Evolutionary conservation across 495 filamentous ascomycete genomes (phyloP).

Genomic region (Ramalina peruviana): DNA sequence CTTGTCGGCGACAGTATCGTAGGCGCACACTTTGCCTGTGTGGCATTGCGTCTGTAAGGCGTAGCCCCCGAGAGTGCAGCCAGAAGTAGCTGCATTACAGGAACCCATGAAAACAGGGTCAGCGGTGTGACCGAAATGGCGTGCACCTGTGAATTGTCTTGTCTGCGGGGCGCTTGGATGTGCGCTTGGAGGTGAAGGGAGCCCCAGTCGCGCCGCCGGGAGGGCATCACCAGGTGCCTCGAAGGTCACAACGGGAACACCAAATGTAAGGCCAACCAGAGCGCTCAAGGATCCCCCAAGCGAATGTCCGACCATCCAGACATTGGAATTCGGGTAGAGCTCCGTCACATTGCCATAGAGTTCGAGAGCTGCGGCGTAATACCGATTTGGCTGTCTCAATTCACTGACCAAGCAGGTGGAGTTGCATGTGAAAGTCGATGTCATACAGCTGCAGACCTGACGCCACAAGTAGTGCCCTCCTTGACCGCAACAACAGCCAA

Average conservation of each 20-base stretch:
- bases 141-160: slow-evolving; percentile 61
- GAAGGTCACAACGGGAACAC: slow-evolving; percentile 74
- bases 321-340: slow-evolving; percentile 68
- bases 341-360: slow-evolving; percentile 85
- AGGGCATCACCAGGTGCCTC: slow-evolving; percentile 84
- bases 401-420: slow-evolving; percentile 69
- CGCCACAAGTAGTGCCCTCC: slow-evolving; percentile 77
- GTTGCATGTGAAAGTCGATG: slow-evolving; percentile 73
- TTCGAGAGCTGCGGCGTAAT: slow-evolving; percentile 75
- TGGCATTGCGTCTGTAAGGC: slow-evolving; percentile 87
- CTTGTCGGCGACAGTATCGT: slow-evolving; percentile 80
- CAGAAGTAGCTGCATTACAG: slow-evolving; percentile 77
- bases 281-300: slow-evolving; percentile 78
- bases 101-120: slow-evolving; percentile 91
- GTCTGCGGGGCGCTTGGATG: slow-evolving; percentile 55
- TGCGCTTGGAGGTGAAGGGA: slow-evolving; percentile 71
- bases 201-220: slow-evolving; percentile 67
- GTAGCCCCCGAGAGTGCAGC: slow-evolving; percentile 86
- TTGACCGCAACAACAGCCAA: slow-evolving; percentile 93
- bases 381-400: slow-evolving; percentile 67
- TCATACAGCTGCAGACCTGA: slow-evolving; percentile 84
- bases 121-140: slow-evolving; percentile 89
- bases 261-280: slow-evolving; percentile 80
- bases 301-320: slow-evolving; percentile 86
- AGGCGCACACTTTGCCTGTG: slow-evolving; percentile 72